Evolutionary conservation across 2,329 filamentous ascomycete species (phyloP).

Genomic region (Cladosporium sp.): DNA sequence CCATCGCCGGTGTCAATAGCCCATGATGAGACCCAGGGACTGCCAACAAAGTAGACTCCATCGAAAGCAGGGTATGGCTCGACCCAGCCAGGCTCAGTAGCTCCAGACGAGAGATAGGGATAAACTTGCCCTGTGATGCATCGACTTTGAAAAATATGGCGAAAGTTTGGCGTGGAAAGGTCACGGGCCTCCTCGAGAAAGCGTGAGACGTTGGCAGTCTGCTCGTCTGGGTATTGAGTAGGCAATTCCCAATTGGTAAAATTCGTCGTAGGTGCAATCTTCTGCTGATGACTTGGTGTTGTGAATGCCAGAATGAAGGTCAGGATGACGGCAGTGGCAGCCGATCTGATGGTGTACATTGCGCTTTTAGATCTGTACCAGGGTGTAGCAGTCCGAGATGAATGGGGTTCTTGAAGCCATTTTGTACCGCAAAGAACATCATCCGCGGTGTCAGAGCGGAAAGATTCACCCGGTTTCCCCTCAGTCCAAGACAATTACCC

Average conservation of each 20-base stretch:
- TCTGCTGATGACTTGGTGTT: background rate
- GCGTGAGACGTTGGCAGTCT: constrained; percentile 23
- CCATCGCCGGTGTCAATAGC: constrained; percentile 24
- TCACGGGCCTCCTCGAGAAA: constrained; percentile 20
- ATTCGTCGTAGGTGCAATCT: background rate
- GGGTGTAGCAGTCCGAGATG: background rate
- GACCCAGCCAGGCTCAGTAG: constrained; percentile 22
- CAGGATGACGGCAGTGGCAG: background rate
- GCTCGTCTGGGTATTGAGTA: constrained; percentile 10
- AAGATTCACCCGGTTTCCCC: background rate
- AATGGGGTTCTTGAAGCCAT: background rate
- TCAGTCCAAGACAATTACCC: background rate
- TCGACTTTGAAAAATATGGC: constrained; percentile 24
- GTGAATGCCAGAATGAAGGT: background rate
- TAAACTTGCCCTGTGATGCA: constrained; percentile 25
- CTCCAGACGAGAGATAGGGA: constrained; percentile 14
- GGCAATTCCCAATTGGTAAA: background rate
- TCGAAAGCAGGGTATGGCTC: constrained; percentile 24
- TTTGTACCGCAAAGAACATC: background rate
- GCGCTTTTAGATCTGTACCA: background rate
- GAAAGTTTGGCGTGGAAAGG: constrained; percentile 20
- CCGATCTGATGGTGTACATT: background rate
- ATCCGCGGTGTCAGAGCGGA: background rate
- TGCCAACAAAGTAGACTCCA: constrained; percentile 26
- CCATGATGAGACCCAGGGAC: constrained; percentile 26